Evolutionary conservation across 2,329 filamentous ascomycete species (phyloP), one percentile per base, ranked within the genome.

Genomic region (Colletotrichum phormii): DNA sequence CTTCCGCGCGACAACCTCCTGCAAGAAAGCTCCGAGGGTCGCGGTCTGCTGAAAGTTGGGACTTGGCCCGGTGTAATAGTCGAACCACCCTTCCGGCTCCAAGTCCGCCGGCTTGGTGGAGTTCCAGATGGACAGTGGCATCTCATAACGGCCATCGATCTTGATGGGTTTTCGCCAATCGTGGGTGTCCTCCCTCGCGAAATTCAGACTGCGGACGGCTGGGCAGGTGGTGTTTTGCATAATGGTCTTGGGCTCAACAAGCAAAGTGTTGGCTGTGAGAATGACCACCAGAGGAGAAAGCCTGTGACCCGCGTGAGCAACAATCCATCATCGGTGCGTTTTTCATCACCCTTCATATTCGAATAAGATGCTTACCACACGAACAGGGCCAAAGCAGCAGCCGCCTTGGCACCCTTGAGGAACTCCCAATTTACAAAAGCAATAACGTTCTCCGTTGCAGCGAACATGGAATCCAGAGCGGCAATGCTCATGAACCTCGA

Each of bases 211-310:
- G 18, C 78, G 78, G 5, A 83, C 77, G 3, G 75, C 74, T 1
- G 75, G 77, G 26, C 82, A 83, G 11, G 60, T 79, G 12, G 71
- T 77, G 66, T 81, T 72, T 75, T 81, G 75, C 4, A 75, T 57
- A 4, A 72, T 74, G 12, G 75, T 60, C 37, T 72, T 72, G 7
- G 77, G 67, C 37, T 77, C 76, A 9, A 86, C 84, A 0, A 77
- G 76, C 15, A 84, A 78, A 1, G 82, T 81, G 58, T 81, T 81
- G 35, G 81, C 80, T 2, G 82, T 82, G 51, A 86, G 80, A 33
- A 84, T 82, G n/a, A 83, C 81, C 1, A 82, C 77, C 13, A 84
- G 72, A 3, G 82, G 82, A 12, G 81, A 82, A 12, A 72, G 66
- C 70, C 70, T 72, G 4, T 4, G n/a, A 13, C 80, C 31, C 26